Evolutionary conservation across 352 stramenopile genomes (phyloP), one percentile per base, ranked within the genome.

Genomic region (Phytophthora rubi): DNA sequence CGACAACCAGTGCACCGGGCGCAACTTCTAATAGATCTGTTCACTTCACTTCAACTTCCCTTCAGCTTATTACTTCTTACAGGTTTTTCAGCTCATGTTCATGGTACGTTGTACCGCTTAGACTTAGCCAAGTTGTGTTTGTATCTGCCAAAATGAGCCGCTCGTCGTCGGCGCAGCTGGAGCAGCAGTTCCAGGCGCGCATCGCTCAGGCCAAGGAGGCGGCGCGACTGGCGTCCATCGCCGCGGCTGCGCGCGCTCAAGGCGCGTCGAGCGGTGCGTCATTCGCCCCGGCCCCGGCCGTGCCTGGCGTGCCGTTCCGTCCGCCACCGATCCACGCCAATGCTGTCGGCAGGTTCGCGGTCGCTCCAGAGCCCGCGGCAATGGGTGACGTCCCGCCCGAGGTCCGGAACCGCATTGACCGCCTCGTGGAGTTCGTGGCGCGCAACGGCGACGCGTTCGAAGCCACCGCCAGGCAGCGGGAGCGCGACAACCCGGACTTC

Each of bases 371-470:
- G 4, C 44, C 49, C 9, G 26, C 63, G n/a, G 39, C 51, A 58
- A 37, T 67, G 44, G 45, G 10, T 0, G 52, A 52, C 32, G 16
- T 87, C 7, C 77, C 83, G n/a, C 59, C 74, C 3, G 76, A 81
- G 30, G 73, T 85, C 1, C 72, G 58, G 10, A 76, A 89, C 26
- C 80, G 83, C 42, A 88, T 91, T 30, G 80, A 90, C 45, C 66
- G 77, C 12, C 75, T 91, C 21, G 66, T 89, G 37, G 83, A 89
- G 49, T 91, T 90, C 49, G 77, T 90, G 32, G 63, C 65, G 18
- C 81, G 83, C 53, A 91, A 91, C 39, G 83, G 81, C 1, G 51
- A 77, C 12, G 78, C 70, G 9, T 90, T 91, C 48, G 83, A 91
- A 70, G 74, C 73, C 18, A 85, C 81, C 2, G 76, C 70, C 28